These are phyloP conservation scores for Plenodomus lindquistii DNA, from an alignment of 2,329 filamentous ascomycete genomes.

Conservation along the genomic window DNA sequence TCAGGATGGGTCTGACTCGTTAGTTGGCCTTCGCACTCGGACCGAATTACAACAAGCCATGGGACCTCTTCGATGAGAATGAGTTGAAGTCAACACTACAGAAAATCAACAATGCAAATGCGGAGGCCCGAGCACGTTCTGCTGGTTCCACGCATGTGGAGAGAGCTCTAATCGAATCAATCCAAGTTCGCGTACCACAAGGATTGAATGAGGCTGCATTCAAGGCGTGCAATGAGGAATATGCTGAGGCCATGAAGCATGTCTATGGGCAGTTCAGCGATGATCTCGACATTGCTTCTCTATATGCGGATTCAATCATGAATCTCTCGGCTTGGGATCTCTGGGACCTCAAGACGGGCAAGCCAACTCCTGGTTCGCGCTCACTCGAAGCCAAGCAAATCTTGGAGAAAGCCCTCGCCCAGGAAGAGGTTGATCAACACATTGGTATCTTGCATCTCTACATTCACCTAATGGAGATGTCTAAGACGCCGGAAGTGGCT, in stretches of 20 bases:
- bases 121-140: conserved; percentile 49
- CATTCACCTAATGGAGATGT: conserved; percentile 81
- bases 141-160: conserved; percentile 57
- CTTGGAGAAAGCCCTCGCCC: conserved; percentile 61
- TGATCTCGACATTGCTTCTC: conserved; percentile 65
- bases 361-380: conserved; percentile 58
- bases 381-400: conserved; percentile 63
- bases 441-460: conserved; percentile 75
- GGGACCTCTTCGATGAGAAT: conserved; percentile 68
- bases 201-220: conserved; percentile 48
- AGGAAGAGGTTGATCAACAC: conserved; percentile 58
- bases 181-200: conserved; percentile 53
- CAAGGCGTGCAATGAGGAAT: conserved; percentile 60
- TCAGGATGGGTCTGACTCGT: conserved; percentile 42
- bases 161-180: conserved; percentile 64
- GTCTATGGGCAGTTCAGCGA: conserved; percentile 58
- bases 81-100: conserved; percentile 60
- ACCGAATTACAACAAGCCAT: conserved; percentile 80
- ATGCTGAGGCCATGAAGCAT: conserved; percentile 63
- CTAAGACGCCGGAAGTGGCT: conserved; percentile 64
- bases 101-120: conserved; percentile 53
- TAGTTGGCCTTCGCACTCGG: conserved; percentile 66
- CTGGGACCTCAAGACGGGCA: conserved; percentile 64
- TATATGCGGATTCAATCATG: conserved; percentile 69
- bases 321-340: conserved; percentile 68